Evolutionary conservation across 805 yeast genomes (phyloP), one percentile per base, ranked within the genome.

Genomic region (Hanseniaspora vineae): DNA sequence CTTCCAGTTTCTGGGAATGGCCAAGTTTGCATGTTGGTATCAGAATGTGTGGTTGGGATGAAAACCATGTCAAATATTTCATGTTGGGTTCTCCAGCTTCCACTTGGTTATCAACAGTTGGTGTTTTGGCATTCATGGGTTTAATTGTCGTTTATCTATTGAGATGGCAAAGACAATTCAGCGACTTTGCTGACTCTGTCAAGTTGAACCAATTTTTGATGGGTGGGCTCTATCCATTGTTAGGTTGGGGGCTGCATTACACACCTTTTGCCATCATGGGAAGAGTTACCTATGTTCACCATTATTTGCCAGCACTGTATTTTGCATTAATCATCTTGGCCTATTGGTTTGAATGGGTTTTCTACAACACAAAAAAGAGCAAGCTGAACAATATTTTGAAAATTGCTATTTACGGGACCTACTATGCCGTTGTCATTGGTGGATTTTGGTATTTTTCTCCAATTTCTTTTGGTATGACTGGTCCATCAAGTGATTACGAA

Each of bases 1-100:
- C 88, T 3, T 83, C 92, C 14, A 66, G 75, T 46, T 84, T 84
- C 66, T 84, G 95, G 95, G 84, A 84, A 70, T 84, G 95, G 95
- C 95, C 95, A 49, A 75, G 84, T 19, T 70, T 84, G 59, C 69
- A 78, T 52, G 73, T 73, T 44, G 95, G 95, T 56, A 75, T 84
- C 55, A 76, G 95, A 69, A 70, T 84, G 68, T 80, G 87, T 66
- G 77, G 82, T 19, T 84, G 92, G 92, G 73, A 73, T 48, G 78
- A 77, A 46, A 79, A 75, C 8, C 73, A 69, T 51, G 69, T 75
- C 54, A 80, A 80, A 58, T 84, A 80, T 63, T 83, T 76, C 65
- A 65, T 84, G 54, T 70, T 84, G 48, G 92, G 92, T 6, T 78
- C 86, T 39, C 90, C 92, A 18, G 78, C 82, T 17, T 77, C 85